A percentile compares a stretch with the other conserved stretches of the same genome.
phyloP scores from a whole-genome alignment of 768 basidiomycete genomes.

The Pulveroboletus sp. region DNA sequence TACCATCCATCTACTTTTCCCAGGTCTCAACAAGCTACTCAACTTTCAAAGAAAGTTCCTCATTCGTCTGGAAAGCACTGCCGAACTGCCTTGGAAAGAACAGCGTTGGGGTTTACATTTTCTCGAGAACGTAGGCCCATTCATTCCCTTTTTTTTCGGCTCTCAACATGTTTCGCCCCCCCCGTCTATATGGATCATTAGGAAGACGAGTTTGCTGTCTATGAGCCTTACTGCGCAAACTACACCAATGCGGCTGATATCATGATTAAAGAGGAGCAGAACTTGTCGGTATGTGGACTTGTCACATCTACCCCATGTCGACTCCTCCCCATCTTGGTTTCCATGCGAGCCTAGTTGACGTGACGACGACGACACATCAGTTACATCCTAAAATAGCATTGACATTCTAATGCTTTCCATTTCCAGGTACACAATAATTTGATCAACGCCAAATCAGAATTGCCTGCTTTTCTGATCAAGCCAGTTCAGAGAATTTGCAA shows the following conservation, averaged over 20 bases:
- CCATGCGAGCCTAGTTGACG: slow-evolving; percentile 21
- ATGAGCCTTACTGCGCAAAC: slow-evolving; percentile 97
- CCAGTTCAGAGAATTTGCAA: slow-evolving; percentile 98
- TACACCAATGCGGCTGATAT: slow-evolving; percentile 86
- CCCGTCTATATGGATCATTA: slow-evolving; percentile 47
- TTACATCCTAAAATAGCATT: slow-evolving; percentile 19
- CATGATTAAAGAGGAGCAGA: slow-evolving; percentile 83
- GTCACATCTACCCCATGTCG: slow-evolving; percentile 10
- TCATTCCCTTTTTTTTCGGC: slow-evolving; percentile 8
- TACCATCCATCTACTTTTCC: slow-evolving; percentile 93
- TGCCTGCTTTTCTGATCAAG: slow-evolving; percentile 97
- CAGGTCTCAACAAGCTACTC: slow-evolving; percentile 88
- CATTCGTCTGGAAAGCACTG: slow-evolving; percentile 83
- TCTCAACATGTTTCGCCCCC: slow-evolving; percentile 35
- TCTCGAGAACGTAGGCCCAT: slow-evolving; percentile 66
- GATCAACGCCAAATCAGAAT: slow-evolving; percentile 88
- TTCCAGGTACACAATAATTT: slow-evolving; percentile 72
- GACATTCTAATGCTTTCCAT: slow-evolving; percentile 14
- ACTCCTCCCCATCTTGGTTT: slow-evolving; percentile 6
- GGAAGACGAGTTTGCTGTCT: slow-evolving; percentile 95
- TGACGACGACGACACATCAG: slow-evolving; percentile 20
- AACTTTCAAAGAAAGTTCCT: slow-evolving; percentile 96
- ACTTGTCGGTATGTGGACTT: slow-evolving; percentile 65
- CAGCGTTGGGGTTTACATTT: slow-evolving; percentile 89
- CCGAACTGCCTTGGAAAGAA: slow-evolving; percentile 77